These are phyloP conservation scores for Fusarium tuaranense DNA, from an alignment of 2,329 filamentous ascomycete genomes.

Conservation along the genomic window DNA sequence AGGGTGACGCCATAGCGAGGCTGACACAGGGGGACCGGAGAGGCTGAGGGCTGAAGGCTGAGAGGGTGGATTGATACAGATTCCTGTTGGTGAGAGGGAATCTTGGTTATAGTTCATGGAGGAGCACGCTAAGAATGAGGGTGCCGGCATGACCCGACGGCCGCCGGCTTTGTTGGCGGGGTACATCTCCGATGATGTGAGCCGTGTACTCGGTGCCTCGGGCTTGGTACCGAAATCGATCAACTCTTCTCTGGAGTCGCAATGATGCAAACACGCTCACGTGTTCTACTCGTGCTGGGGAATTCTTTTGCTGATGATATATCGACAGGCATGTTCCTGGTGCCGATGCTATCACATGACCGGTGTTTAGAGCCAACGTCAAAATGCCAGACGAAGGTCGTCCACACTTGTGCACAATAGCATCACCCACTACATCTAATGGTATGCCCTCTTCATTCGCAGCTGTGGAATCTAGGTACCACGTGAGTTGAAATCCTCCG, in stretches of 20 bases:
- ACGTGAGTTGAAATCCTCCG: background rate
- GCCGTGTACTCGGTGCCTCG: slow-evolving; percentile 8
- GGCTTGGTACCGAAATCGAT: background rate
- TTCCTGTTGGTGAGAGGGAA: slow-evolving; percentile 21
- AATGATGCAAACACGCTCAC: background rate
- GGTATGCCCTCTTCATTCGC: background rate
- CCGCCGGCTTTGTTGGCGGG: slow-evolving; percentile 4
- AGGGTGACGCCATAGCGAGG: slow-evolving; percentile 60
- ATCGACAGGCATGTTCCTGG: background rate
- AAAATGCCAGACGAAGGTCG: background rate
- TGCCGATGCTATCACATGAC: background rate
- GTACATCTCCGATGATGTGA: slow-evolving; percentile 25
- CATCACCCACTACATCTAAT: background rate
- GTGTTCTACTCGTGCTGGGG: background rate
- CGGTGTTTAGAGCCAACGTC: background rate
- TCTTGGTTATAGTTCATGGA: slow-evolving; percentile 15
- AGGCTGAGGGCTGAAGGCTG: slow-evolving; percentile 1
- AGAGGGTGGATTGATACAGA: slow-evolving; percentile 16
- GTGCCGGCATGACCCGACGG: slow-evolving; percentile 18
- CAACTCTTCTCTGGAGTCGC: background rate
- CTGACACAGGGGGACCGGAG: slow-evolving; percentile 20
- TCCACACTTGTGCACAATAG: background rate
- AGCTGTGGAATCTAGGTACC: background rate
- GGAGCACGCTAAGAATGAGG: slow-evolving; percentile 21
- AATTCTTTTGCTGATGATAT: background rate